A percentile compares a stretch with the other conserved stretches of the same genome.
phyloP scores from a whole-genome alignment of 371 early-diverging fungal genomes.

The Quaeritorhiza haematococci region DNA sequence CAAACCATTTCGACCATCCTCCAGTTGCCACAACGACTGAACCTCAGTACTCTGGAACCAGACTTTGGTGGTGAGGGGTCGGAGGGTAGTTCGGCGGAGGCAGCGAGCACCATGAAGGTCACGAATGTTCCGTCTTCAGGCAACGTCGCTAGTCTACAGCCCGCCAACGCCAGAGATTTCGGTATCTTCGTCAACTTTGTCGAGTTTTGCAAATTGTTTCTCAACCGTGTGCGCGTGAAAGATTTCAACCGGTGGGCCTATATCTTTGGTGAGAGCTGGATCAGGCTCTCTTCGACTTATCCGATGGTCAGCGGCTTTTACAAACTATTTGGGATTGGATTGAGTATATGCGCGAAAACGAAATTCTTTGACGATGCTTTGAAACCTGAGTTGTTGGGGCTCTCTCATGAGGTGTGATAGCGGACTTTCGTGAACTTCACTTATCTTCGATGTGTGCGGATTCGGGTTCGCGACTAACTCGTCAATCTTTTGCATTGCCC shows the following conservation, averaged over 20 bases:
- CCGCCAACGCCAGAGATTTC: constrained; percentile 63
- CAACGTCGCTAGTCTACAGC: constrained; percentile 41
- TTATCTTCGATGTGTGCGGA: neutral
- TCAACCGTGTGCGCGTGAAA: constrained; percentile 40
- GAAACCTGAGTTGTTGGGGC: constrained; percentile 5
- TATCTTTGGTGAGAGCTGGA: constrained; percentile 45
- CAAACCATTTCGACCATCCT: constrained; percentile 24
- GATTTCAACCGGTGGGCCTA: constrained; percentile 58
- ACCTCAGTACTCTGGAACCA: constrained; percentile 18
- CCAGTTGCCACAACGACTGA: constrained; percentile 19
- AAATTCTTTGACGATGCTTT: constrained; percentile 27
- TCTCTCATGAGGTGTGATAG: constrained; percentile 6
- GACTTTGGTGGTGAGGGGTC: constrained; percentile 12
- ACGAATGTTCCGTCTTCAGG: constrained; percentile 18
- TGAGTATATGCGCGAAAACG: constrained; percentile 40
- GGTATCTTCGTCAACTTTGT: constrained; percentile 62
- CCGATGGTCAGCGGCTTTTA: constrained; percentile 74
- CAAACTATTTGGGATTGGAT: constrained; percentile 53
- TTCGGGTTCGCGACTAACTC: constrained; percentile 2
- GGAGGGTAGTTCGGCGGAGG: neutral
- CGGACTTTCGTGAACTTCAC: too few relatives aligned
- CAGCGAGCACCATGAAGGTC: constrained; percentile 1
- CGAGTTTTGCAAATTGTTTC: constrained; percentile 57
- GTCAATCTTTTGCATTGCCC: neutral
- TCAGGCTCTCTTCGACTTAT: constrained; percentile 47